Base-by-base conservation (phyloP, 1,139 yeast species). In the Saccharomycopsis hybrid region DNA sequence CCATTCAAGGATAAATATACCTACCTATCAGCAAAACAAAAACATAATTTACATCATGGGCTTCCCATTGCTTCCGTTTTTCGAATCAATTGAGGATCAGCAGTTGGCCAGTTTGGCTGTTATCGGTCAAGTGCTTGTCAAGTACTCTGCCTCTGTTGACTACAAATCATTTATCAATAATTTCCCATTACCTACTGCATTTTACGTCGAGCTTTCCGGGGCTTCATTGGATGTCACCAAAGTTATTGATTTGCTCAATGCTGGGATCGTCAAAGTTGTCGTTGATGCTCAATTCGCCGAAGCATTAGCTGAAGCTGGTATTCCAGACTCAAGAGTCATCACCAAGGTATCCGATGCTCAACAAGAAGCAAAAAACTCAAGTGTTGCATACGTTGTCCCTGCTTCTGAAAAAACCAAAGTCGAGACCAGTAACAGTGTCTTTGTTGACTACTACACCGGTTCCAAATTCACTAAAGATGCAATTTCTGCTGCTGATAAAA, bases 291-390 rank as follows among this genome's bases (percentile, higher is more conserved):
- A 66, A 46, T 65, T 63, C 32, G 72, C 70, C 2, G 64, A 63
- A 0, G 63, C 64, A 29, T 64, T 76, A 24, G 61, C 63, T 2
- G 71, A 65, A 2, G 66, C 76, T 5, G 86, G 85, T 5, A 77
- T 87, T 52, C 90, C 95, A 47, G 59, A 73, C 31, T 70, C 74
- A 36, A 71, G 89, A 57, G 69, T 84, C 52, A 74, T 74, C n/a
- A 69, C 77, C 44, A 65, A 68, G 47, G 60, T 67, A 32, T 53
- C 58, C 27, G 29, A 51, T 49, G 49, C 43, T 49, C 48, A 50
- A 38, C 53, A 58, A 8, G 47, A 55, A 3, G 58, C 58, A 7
- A 46, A 49, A 3, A 52, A 56, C n/a, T 52, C 60, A 36, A 54
- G 58, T n/a, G 30, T 56, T 48, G 43, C 55, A 56, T 29, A 50